Percentiles rank a stretch among this genome's conserved stretches.
phyloP scores from a whole-genome alignment of 306 rosid species.

The Cajanus cajan region DNA sequence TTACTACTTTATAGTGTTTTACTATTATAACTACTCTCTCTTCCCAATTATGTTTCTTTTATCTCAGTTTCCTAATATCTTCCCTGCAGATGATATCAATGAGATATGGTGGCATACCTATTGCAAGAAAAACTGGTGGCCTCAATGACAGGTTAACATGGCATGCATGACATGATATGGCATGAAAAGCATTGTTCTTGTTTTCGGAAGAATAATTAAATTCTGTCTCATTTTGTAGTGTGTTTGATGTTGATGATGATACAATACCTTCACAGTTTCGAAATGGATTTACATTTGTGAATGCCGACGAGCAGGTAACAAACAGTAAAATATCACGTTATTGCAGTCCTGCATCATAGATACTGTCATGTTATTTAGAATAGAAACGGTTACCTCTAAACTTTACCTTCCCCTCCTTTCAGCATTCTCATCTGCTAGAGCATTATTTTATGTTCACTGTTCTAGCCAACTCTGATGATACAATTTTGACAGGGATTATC shows the following conservation, averaged over 20 bases:
- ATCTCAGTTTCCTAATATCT: not conserved
- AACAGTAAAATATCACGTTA: slow-evolving; percentile 12
- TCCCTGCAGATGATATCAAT: slow-evolving; percentile 86
- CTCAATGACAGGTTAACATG: slow-evolving; percentile 81
- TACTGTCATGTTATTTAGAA: not conserved
- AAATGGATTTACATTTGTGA: slow-evolving; percentile 81
- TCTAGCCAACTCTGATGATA: slow-evolving; percentile 4
- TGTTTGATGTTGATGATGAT: slow-evolving; percentile 86
- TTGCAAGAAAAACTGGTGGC: slow-evolving; percentile 93
- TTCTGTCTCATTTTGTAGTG: slow-evolving; percentile 50
- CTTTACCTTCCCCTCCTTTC: not conserved
- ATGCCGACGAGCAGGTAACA: slow-evolving; percentile 76
- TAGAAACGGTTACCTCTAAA: not conserved
- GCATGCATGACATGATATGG: not conserved
- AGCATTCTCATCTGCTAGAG: not conserved
- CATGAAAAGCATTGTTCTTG: slow-evolving; percentile 9
- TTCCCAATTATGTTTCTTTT: not conserved
- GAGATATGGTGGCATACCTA: slow-evolving; percentile 93
- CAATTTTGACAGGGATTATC: slow-evolving; percentile 57
- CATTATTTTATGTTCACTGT: slow-evolving; percentile 2
- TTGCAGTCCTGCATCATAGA: not conserved
- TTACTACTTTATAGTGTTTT: not conserved
- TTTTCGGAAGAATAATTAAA: slow-evolving; percentile 9
- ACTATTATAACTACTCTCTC: not conserved
- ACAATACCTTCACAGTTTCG: slow-evolving; percentile 66